These are phyloP conservation scores for Kregervanrija pseudodelftensis DNA, from an alignment of 805 yeast genomes.

Conservation along the genomic window DNA sequence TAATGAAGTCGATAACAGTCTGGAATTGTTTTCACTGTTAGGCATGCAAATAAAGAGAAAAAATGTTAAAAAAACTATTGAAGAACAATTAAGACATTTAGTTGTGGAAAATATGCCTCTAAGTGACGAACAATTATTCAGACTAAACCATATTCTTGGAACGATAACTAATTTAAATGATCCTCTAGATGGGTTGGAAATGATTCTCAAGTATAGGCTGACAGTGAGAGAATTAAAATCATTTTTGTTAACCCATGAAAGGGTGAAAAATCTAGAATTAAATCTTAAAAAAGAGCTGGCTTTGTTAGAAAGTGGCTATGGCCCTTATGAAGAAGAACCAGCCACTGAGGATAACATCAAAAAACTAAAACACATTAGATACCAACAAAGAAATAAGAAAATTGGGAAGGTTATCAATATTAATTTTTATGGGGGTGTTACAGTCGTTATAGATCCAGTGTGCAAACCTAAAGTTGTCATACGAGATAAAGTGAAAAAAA, in stretches of 20 bases:
- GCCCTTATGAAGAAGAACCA: background rate
- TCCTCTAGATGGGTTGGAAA: conserved; percentile 40
- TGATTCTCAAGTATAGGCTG: conserved; percentile 40
- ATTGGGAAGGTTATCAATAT: conserved; percentile 32
- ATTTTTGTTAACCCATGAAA: conserved; percentile 30
- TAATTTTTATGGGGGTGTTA: conserved; percentile 29
- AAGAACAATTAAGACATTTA: conserved; percentile 3
- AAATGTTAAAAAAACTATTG: conserved; percentile 2
- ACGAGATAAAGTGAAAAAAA: no score
- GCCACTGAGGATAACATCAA: background rate
- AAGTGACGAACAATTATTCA: conserved; percentile 6
- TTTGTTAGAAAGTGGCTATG: no score
- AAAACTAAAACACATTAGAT: background rate
- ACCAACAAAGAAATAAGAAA: conserved; percentile 12
- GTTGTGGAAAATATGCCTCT: conserved; percentile 6
- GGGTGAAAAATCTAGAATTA: conserved; percentile 32
- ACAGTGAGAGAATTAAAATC: conserved; percentile 43
- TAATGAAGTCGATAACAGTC: conserved; percentile 50
- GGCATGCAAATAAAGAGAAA: conserved; percentile 13
- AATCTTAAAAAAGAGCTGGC: conserved; percentile 18
- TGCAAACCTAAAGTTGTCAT: conserved; percentile 14
- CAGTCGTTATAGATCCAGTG: conserved; percentile 33
- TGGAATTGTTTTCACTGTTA: conserved; percentile 36
- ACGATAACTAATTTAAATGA: conserved; percentile 43
- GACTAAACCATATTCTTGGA: conserved; percentile 7